Conservation (phyloP, 2,329 filamentous ascomycete species). For the Stagonosporopsis vannaccii region DNA sequence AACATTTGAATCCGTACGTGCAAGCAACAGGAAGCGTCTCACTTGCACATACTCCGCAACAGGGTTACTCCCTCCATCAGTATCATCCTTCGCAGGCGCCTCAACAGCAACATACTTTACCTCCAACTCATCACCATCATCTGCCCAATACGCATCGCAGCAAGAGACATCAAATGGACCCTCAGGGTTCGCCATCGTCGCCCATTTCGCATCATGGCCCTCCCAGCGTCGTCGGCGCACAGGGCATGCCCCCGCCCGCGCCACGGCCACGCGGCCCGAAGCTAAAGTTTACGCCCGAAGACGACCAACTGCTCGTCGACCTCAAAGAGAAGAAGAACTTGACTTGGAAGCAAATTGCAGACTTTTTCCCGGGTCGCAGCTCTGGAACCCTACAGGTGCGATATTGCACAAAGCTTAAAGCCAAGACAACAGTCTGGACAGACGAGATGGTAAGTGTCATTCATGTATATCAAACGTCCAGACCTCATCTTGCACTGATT, state of each 20-base stretch:
- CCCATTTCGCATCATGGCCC: conserved; percentile 63
- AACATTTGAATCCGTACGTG: conserved; percentile 48
- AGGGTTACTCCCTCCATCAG: conserved; percentile 47
- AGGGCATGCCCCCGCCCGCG: conserved; percentile 85
- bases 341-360: conserved; percentile 97
- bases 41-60: conserved; percentile 51
- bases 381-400: conserved; percentile 91
- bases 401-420: conserved; percentile 94
- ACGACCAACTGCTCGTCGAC: conserved; percentile 86
- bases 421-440: conserved; percentile 91
- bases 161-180: conserved; percentile 65
- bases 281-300: conserved; percentile 91
- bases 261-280: conserved; percentile 84
- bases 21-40: conserved; percentile 49
- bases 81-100: conserved; percentile 40
- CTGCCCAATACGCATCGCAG: conserved; percentile 73
- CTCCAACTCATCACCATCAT: conserved; percentile 75
- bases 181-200: conserved; percentile 46
- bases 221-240: conserved; percentile 85
- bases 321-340: conserved; percentile 94
- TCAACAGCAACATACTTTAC: conserved; percentile 36
- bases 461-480: conserved; percentile 15
- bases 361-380: conserved; percentile 91
- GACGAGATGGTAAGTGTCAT: conserved; percentile 79
- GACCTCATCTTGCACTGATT: conserved; percentile 6